These are phyloP conservation scores for Gnaphalium uliginosum DNA, from an alignment of 129 eudicot species.

Conservation along the genomic window DNA sequence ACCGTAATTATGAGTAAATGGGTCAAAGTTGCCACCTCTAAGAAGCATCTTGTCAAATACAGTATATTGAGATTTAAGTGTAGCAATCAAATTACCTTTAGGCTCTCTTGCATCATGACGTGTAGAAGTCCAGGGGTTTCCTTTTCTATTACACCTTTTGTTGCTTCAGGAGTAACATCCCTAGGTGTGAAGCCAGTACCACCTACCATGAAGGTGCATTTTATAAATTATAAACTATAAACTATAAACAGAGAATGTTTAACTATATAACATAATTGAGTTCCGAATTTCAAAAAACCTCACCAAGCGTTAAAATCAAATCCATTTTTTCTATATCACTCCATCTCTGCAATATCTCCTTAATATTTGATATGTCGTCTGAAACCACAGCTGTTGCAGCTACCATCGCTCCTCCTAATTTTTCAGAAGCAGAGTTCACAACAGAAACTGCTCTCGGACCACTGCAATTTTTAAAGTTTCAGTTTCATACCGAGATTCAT, in stretches of 20 bases:
- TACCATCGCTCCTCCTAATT: conserved; percentile 80
- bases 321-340: conserved; percentile 86
- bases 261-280: neutral
- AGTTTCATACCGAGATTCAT: conserved; percentile 12
- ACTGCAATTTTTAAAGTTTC: conserved; percentile 37
- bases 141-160: conserved; percentile 78
- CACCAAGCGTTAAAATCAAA: conserved; percentile 92
- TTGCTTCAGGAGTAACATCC: conserved; percentile 99
- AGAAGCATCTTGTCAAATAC: neutral
- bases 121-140: conserved; percentile 90
- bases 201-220: conserved; percentile 44
- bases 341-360: conserved; percentile 69
- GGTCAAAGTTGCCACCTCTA: neutral
- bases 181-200: conserved; percentile 96
- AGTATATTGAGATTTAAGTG: neutral
- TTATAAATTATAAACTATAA: conserved; percentile 7
- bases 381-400: conserved; percentile 88
- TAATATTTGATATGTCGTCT: conserved; percentile 71
- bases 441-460: conserved; percentile 97
- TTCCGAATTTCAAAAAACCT: conserved; percentile 20
- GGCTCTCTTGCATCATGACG: conserved; percentile 96
- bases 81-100: conserved; percentile 59
- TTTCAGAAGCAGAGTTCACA: conserved; percentile 72
- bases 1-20: neutral
- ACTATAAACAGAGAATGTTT: neutral